Percentiles rank a stretch among this genome's conserved stretches.
These are phyloP conservation scores for Penicillium turbatum DNA, from an alignment of 495 filamentous ascomycete genomes.

Conservation along the genomic window DNA sequence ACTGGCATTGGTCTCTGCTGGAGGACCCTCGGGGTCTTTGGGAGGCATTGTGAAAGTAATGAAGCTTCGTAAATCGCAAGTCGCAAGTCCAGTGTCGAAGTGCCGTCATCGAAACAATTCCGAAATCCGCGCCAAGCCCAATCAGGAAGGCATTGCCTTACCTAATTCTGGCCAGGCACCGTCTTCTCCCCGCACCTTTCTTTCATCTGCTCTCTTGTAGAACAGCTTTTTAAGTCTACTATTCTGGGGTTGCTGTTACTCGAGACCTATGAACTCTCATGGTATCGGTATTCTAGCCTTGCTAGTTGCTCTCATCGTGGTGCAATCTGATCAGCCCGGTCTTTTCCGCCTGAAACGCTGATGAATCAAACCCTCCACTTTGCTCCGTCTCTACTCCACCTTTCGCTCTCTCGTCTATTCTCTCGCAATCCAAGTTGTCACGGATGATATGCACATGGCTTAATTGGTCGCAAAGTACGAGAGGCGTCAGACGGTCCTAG, in stretches of 20 bases:
- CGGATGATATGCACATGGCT: slow-evolving; percentile 2
- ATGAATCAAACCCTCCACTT: slow-evolving; percentile 5
- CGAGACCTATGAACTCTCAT: neutral
- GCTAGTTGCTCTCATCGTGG: neutral
- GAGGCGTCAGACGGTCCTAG: neutral
- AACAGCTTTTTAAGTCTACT: too few relatives aligned
- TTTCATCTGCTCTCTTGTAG: neutral
- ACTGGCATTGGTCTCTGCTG: slow-evolving; percentile 20
- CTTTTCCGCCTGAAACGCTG: slow-evolving; percentile 9
- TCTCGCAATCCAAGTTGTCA: neutral
- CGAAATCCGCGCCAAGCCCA: neutral
- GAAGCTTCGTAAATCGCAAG: neutral
- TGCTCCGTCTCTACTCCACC: slow-evolving; percentile 9
- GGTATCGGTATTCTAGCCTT: neutral
- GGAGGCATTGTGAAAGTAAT: slow-evolving; percentile 33
- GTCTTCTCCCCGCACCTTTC: slow-evolving; percentile 8
- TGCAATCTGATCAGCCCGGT: neutral
- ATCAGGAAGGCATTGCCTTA: slow-evolving; percentile 10
- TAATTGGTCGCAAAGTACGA: neutral
- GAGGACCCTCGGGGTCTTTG: slow-evolving; percentile 23
- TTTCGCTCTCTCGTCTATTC: neutral
- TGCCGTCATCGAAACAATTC: slow-evolving; percentile 11
- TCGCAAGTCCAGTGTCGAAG: neutral
- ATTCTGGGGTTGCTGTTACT: neutral
- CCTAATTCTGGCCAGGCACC: slow-evolving; percentile 5